These are phyloP conservation scores for Daedalea quercina DNA, from an alignment of 768 basidiomycete species.

Conservation along the genomic window DNA sequence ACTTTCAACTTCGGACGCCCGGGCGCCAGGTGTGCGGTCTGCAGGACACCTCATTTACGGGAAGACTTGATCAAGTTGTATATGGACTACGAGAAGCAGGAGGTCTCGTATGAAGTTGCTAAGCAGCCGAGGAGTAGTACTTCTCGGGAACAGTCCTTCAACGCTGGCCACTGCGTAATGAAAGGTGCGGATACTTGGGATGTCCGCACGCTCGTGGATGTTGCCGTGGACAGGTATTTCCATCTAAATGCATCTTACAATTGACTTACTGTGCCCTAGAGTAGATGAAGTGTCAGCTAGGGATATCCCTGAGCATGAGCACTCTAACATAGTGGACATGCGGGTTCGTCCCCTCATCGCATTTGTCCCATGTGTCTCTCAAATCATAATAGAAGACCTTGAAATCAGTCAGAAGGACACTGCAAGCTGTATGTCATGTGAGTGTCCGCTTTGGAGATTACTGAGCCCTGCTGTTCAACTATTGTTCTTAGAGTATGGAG, in stretches of 20 bases:
- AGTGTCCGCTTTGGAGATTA: neutral
- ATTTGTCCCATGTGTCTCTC: too few species aligned
- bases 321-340: neutral
- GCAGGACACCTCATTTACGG: conserved; percentile 12
- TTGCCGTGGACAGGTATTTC: too few species aligned
- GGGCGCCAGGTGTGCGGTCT: conserved; percentile 13
- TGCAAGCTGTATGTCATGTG: neutral
- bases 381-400: neutral
- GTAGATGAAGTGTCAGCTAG: too few species aligned
- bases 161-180: too few species aligned
- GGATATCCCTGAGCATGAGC: too few species aligned
- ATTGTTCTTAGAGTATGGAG: neutral
- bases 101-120: neutral
- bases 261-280: too few species aligned
- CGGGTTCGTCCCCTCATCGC: neutral
- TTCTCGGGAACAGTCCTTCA: too few species aligned
- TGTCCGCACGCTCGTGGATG: too few species aligned
- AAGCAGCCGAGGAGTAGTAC: too few species aligned
- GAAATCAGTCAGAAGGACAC: neutral
- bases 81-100: conserved; percentile 3
- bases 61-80: conserved; percentile 16
- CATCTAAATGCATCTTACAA: too few species aligned
- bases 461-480: neutral
- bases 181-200: neutral
- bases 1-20: conserved; percentile 16